Evolutionary conservation across 257 asterid species (phyloP), one percentile per base, ranked within the genome.

Genomic region (Solanum bukasovii): DNA sequence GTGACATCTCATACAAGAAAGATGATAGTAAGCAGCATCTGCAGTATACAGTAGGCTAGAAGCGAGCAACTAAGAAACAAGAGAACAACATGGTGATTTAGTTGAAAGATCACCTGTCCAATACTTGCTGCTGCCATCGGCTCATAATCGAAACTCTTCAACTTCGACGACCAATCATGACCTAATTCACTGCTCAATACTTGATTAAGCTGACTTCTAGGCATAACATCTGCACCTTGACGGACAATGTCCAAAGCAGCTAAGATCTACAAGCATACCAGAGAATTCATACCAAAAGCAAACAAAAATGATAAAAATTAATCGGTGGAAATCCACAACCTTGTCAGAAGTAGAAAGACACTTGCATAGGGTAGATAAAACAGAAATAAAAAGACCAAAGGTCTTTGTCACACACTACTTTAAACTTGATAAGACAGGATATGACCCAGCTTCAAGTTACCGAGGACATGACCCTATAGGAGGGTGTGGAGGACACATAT

Each of bases 201-300:
- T 93, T 94, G 97, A 92, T 94, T 90, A 84, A 96, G 98, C 92
- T 95, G 99, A 84, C 92, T 95, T 92, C 91, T 93, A 25, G 99
- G 99, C 99, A 97, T 97, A 91, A 95, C 92, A 89, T 97, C 99
- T 61, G 99, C 99, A 88, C 99, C 99, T 91, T 96, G 99, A 87
- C 99, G 98, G 85, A 96, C 99, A 88, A 95, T 92, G 79, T 96
- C 98, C 91, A 97, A 91, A 92, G 99, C 98, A 91, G 98, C 95
- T 93, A 97, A 92, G 91, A 97, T 95, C 98, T 96, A 92, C 92
- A 91, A 90, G 79, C 79, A 87, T 63, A 88, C n/a, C 67, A 44
- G 88, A 86, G 73, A 78, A 87, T 71, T 82, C 88, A 83, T 63
- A 72, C 89, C 81, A 85, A 85, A 88, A 87, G 79, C 73, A 72